Conservation (phyloP, 345 rosid species). For the Citrus inodora region DNA sequence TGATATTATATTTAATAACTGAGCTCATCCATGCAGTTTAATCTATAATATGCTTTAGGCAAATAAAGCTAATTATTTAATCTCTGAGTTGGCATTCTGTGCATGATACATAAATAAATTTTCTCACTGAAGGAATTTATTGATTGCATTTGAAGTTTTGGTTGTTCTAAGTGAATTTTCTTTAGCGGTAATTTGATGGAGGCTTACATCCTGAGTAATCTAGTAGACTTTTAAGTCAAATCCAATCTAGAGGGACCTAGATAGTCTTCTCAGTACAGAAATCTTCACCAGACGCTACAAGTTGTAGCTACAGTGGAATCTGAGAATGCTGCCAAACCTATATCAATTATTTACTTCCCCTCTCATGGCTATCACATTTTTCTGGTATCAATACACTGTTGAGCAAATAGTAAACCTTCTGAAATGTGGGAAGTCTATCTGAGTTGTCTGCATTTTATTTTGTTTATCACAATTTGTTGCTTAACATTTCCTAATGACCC, state of each 20-base stretch:
- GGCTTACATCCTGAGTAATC: background rate
- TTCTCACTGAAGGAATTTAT: background rate
- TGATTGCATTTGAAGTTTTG: conserved; percentile 1
- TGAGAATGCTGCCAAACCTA: background rate
- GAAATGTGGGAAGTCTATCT: background rate
- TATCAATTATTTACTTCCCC: background rate
- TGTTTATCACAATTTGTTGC: background rate
- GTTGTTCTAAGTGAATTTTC: background rate
- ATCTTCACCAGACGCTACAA: background rate
- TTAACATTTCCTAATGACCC: background rate
- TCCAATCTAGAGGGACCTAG: background rate
- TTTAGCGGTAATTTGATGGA: background rate
- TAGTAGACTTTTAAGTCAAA: background rate
- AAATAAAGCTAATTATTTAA: background rate
- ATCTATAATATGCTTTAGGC: background rate
- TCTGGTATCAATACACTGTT: background rate
- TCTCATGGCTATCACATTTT: background rate
- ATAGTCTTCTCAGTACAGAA: background rate
- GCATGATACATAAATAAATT: background rate
- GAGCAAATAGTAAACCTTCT: background rate
- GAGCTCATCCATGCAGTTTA: background rate
- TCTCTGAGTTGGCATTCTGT: background rate
- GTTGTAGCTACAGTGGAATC: background rate
- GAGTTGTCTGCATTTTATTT: background rate
- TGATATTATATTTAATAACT: background rate